Evolutionary conservation across 306 rosid species (phyloP), one percentile per base, ranked within the genome.

Genomic region (Cajanus cajan): DNA sequence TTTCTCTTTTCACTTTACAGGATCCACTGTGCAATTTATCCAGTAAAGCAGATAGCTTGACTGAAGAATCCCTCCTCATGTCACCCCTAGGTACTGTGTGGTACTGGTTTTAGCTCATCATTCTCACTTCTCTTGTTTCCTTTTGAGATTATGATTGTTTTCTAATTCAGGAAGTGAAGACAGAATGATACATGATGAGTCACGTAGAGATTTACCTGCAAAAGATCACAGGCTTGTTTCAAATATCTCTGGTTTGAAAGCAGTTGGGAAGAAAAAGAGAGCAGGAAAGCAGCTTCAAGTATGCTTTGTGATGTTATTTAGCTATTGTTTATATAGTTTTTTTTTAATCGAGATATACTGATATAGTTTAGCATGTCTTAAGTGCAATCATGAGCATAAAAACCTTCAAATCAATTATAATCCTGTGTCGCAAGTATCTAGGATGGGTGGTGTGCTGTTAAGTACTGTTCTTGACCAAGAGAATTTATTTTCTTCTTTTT

Each of bases 201-300:
- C 47, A 28, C 67, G 2, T 78, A 76, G 62, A 62, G 79, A 51
- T 18, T 19, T 59, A 14, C 75, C 77, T 54, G 51, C 22, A 48
- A 85, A 86, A 45, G 89, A 84, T 66, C 69, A 72, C 63, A 54
- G 44, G 44, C 44, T 14, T 78, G 80, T 57, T 74, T 63, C 48
- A 24, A 37, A 67, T 9, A 44, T 57, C 33, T 78, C 87, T 63
- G 77, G 76, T 64, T 79, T 28, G 75, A 86, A 81, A 76, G 83
- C 79, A 16, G 68, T n/a, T 57, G 89, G 79, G 82, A 89, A 64
- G 86, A 88, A 85, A 86, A 87, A 78, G 81, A 82, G 73, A 58
- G 43, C 40, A 2, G 92, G 83, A 79, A 88, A 89, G 55, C 86
- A 86, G 89, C 89, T 86, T 68, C 78, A 44, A 12, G 76, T 62